Conservation (phyloP, 768 basidiomycete species). For the Leccinellum albellum region DNA sequence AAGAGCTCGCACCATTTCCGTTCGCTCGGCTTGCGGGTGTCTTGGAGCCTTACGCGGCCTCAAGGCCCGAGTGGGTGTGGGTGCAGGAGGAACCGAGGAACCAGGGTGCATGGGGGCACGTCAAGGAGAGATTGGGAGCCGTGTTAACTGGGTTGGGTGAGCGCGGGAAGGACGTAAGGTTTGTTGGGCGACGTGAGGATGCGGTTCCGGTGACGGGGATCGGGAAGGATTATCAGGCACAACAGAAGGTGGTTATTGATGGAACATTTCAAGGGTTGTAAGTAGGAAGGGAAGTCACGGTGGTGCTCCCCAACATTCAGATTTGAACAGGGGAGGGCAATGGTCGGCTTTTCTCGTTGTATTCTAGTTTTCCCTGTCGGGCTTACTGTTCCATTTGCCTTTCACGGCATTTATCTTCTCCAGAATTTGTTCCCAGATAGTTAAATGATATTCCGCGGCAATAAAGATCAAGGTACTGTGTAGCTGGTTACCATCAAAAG, state of each 20-base stretch:
- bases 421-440: background rate
- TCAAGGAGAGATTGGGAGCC: slow-evolving; percentile 49
- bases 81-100: slow-evolving; percentile 88
- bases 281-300: background rate
- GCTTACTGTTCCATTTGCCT: background rate
- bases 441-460: background rate
- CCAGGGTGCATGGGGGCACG: slow-evolving; percentile 77
- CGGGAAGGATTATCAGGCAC: slow-evolving; percentile 59
- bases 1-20: slow-evolving; percentile 89
- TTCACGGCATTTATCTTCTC: background rate
- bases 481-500: background rate
- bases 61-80: slow-evolving; percentile 44
- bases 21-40: slow-evolving; percentile 49
- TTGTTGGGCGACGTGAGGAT: slow-evolving; percentile 66
- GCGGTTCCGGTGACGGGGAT: slow-evolving; percentile 77
- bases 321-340: background rate
- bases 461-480: background rate
- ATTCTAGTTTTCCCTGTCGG: background rate
- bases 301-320: background rate
- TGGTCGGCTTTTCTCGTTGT: background rate
- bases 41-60: slow-evolving; percentile 44
- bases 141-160: slow-evolving; percentile 44
- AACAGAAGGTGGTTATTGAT: slow-evolving; percentile 61
- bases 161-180: slow-evolving; percentile 38
- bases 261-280: slow-evolving; percentile 51